A percentile compares a stretch with the other conserved stretches of the same genome.
Evolutionary conservation across 2,329 filamentous ascomycete species (phyloP).

Genomic region (Aspergillus pseudoterreus): DNA sequence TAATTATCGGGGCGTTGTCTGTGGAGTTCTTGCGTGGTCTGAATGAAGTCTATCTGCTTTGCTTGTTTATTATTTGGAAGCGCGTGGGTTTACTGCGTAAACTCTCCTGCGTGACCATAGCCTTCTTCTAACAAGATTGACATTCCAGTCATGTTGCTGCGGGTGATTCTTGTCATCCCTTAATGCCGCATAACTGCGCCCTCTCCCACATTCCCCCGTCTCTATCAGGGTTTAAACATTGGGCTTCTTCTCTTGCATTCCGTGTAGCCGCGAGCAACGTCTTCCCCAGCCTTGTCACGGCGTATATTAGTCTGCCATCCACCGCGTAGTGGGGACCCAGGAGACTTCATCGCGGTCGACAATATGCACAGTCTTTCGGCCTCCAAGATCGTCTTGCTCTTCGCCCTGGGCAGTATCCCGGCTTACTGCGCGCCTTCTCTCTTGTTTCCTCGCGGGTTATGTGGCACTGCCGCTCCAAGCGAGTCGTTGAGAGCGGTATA

Average conservation of each 20-base stretch:
- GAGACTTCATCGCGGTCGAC: constrained; percentile 1
- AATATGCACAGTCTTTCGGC: constrained; percentile 24
- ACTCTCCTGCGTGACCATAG: not conserved
- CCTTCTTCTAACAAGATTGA: not conserved
- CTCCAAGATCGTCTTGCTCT: constrained; percentile 14
- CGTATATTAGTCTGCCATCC: not conserved
- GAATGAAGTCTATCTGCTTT: not conserved
- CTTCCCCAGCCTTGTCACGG: not conserved
- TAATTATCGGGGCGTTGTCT: constrained; percentile 5
- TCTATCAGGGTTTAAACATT: not conserved
- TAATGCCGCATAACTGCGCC: constrained; percentile 9
- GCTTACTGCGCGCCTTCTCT: constrained; percentile 16
- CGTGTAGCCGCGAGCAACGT: constrained; percentile 8
- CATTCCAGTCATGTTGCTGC: not conserved
- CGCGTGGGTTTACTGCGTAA: not conserved
- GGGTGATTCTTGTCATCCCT: constrained; percentile 7
- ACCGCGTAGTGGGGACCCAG: not conserved
- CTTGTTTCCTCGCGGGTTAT: constrained; percentile 22
- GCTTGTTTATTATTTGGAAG: not conserved
- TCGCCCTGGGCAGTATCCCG: constrained; percentile 16
- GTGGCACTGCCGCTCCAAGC: constrained; percentile 29
- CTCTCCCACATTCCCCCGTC: constrained; percentile 4
- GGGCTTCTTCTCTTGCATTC: constrained; percentile 7
- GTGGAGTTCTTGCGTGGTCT: constrained; percentile 3
- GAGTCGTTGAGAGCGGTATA: constrained; percentile 23